phyloP scores from a whole-genome alignment of 2,329 filamentous ascomycete genomes.

The Acephala macrosclerotiorum region DNA sequence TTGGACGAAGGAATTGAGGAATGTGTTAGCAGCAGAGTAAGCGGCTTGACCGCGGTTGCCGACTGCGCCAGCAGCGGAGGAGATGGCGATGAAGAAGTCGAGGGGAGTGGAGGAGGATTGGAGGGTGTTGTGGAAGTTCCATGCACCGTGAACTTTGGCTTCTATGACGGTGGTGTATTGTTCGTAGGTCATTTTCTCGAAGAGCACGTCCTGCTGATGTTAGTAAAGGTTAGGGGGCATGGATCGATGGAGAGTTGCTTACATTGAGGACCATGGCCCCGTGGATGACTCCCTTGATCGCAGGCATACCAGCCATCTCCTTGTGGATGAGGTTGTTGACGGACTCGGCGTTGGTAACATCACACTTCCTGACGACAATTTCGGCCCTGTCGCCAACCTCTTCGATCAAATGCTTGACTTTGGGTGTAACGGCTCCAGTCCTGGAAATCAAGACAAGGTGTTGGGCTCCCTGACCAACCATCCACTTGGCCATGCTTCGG shows the following conservation, averaged over 20 bases:
- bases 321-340: conserved; percentile 49
- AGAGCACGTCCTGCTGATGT: conserved; percentile 42
- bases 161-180: conserved; percentile 47
- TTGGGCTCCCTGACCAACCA: conserved; percentile 42
- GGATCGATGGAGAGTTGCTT: conserved; percentile 37
- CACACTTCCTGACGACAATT: conserved; percentile 55
- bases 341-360: conserved; percentile 53
- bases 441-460: conserved; percentile 45
- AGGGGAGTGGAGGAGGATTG: conserved; percentile 33
- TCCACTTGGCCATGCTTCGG: conserved; percentile 41
- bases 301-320: conserved; percentile 47
- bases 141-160: conserved; percentile 47
- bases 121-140: conserved; percentile 42
- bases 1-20: conserved; percentile 46
- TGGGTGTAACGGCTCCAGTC: conserved; percentile 33
- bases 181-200: conserved; percentile 49
- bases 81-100: conserved; percentile 53
- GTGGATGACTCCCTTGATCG: conserved; percentile 54
- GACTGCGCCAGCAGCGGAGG: conserved; percentile 47
- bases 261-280: conserved; percentile 57
- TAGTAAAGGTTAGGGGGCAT: conserved; percentile 20
- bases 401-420: conserved; percentile 39
- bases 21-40: conserved; percentile 50
- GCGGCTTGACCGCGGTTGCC: conserved; percentile 48
- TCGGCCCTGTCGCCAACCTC: conserved; percentile 48